phyloP scores from a whole-genome alignment of 768 basidiomycete species.

The Rhodotorula toruloides region DNA sequence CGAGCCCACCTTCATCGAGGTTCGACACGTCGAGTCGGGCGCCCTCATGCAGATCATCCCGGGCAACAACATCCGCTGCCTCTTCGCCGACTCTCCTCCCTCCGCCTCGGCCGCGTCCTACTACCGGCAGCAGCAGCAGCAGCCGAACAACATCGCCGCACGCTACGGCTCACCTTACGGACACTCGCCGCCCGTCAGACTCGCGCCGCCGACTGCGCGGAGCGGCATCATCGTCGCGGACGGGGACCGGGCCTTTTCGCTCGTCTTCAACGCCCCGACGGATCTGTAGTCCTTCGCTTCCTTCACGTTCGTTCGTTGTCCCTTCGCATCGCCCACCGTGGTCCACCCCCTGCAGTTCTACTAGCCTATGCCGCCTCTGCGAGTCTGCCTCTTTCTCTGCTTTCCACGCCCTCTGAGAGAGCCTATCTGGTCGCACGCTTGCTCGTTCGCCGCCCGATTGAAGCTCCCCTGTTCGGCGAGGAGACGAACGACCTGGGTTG shows the following conservation, averaged over 20 bases:
- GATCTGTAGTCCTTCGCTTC: not conserved
- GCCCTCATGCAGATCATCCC: conserved; percentile 76
- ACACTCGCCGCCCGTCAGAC: not conserved
- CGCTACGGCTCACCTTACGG: conserved; percentile 27
- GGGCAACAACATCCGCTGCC: conserved; percentile 63
- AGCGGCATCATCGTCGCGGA: conserved; percentile 34
- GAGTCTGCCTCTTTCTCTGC: no score
- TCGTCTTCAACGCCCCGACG: conserved; percentile 12
- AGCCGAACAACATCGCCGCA: not conserved
- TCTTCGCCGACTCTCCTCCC: conserved; percentile 90
- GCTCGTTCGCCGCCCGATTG: no score
- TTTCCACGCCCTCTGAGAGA: no score
- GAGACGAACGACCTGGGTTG: no score
- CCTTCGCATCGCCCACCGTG: no score
- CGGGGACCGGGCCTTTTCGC: conserved; percentile 30
- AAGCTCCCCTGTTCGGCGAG: no score
- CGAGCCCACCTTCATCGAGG: conserved; percentile 92
- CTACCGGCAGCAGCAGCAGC: conserved; percentile 12
- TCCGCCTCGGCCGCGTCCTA: conserved; percentile 56
- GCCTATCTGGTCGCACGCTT: no score
- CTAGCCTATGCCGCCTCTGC: no score
- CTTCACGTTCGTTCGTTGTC: no score
- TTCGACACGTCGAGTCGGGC: conserved; percentile 90
- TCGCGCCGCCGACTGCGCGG: conserved; percentile 11
- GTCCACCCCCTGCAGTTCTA: no score